Evolutionary conservation across 129 eudicot genomes (phyloP).

Genomic region (Artemisia tridentata): DNA sequence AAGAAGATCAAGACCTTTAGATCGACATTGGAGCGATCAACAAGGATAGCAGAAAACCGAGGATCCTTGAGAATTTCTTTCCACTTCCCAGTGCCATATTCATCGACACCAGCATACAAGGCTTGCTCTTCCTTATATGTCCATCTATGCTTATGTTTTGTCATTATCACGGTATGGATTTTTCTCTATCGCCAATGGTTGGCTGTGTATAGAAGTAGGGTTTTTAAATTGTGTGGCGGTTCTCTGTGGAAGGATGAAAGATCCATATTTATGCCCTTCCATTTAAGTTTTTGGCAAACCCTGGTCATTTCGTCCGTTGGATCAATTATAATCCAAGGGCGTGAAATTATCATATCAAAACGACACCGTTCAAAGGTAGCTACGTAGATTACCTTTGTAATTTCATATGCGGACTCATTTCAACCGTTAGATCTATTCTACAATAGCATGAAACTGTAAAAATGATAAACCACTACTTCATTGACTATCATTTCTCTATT

Average conservation of each 20-base stretch:
- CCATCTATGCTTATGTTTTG: conserved; percentile 25
- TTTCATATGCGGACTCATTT: background rate
- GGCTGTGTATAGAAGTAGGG: background rate
- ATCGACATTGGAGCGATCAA: conserved; percentile 33
- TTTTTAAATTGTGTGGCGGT: background rate
- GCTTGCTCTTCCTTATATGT: conserved; percentile 38
- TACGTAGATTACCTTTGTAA: background rate
- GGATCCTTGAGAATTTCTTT: conserved; percentile 32
- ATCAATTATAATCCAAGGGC: conserved; percentile 20
- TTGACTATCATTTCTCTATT: too few species aligned
- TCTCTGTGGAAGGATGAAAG: background rate
- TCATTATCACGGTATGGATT: conserved; percentile 11
- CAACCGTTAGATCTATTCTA: background rate
- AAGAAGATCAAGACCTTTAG: conserved; percentile 32
- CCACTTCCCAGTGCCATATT: conserved; percentile 39
- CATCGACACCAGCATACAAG: conserved; percentile 31
- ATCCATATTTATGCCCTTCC: background rate
- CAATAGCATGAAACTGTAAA: background rate
- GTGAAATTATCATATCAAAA: conserved; percentile 7
- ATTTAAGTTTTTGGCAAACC: background rate
- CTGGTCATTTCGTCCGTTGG: conserved; percentile 19
- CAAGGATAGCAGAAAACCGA: conserved; percentile 21
- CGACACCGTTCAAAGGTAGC: conserved; percentile 2
- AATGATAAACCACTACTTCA: background rate
- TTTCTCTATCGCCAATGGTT: background rate